A percentile compares a stretch with the other conserved stretches of the same genome.
Conservation (phyloP, 2,329 filamentous ascomycete genomes). For the Talaromyces sp. region DNA sequence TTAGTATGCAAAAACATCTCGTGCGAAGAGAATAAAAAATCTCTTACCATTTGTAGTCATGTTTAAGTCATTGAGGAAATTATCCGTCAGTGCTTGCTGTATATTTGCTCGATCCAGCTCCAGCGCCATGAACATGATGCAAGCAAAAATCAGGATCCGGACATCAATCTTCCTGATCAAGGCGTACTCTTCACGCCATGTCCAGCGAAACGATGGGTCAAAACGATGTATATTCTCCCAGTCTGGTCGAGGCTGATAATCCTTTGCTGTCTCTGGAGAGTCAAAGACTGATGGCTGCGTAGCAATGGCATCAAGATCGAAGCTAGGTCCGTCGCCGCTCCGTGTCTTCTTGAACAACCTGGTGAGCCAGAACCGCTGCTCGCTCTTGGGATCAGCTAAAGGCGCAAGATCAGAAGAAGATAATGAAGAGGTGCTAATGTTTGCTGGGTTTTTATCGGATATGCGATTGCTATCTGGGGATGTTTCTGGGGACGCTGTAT, state of each 20-base stretch:
- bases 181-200: conserved; percentile 34
- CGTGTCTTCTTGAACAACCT: background rate
- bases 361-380: background rate
- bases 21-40: background rate
- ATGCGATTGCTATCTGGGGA: background rate
- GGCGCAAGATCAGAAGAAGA: background rate
- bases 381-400: background rate
- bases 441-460: background rate
- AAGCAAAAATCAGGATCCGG: background rate
- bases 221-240: conserved; percentile 46
- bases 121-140: conserved; percentile 4
- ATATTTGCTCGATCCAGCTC: conserved; percentile 2
- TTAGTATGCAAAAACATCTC: background rate
- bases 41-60: conserved; percentile 6
- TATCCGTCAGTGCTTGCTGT: conserved; percentile 1
- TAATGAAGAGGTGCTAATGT: background rate
- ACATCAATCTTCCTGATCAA: conserved; percentile 24
- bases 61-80: background rate
- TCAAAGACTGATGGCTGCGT: conserved; percentile 4
- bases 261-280: conserved; percentile 6
- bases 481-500: background rate
- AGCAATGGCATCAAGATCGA: background rate
- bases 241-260: conserved; percentile 31
- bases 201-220: conserved; percentile 42
- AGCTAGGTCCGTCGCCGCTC: background rate